A percentile compares a stretch with the other conserved stretches of the same genome.
phyloP scores from a whole-genome alignment of 768 basidiomycete species.

The Phlegmacium glaucopus region DNA sequence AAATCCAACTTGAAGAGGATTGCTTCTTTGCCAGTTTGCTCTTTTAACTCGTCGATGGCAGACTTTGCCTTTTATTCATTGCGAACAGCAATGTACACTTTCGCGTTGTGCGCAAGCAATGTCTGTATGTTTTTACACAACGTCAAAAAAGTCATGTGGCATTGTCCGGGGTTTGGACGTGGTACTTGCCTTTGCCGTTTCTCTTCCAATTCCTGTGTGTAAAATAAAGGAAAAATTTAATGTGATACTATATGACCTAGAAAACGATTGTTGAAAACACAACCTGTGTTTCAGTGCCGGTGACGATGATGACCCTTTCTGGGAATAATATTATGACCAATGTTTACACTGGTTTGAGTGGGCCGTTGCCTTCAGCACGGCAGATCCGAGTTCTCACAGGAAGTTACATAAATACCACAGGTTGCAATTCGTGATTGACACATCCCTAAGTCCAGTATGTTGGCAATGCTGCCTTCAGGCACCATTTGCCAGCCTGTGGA shows the following conservation, averaged over 20 bases:
- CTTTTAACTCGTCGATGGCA: conserved; percentile 52
- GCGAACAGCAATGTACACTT: conserved; percentile 57
- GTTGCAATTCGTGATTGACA: no score
- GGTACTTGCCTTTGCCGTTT: conserved; percentile 44
- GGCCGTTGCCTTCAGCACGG: no score
- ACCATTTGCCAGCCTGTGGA: no score
- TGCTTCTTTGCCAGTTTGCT: conserved; percentile 42
- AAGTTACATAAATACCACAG: no score
- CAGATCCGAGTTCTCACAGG: no score
- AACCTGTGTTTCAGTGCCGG: conserved; percentile 35
- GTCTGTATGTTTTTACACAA: conserved; percentile 28
- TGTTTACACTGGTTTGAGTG: no score
- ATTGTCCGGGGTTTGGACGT: conserved; percentile 13
- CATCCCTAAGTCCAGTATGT: no score
- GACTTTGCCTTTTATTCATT: conserved; percentile 36
- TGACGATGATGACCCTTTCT: conserved; percentile 36
- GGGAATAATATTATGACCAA: no score
- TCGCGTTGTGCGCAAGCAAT: conserved; percentile 55
- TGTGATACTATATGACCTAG: no score
- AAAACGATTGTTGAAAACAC: background rate
- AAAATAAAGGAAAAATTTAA: background rate
- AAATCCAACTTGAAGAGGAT: conserved; percentile 40
- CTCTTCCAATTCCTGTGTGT: conserved; percentile 51
- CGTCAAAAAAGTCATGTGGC: background rate
- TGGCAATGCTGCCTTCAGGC: no score